phyloP scores from a whole-genome alignment of 148 eudicot genomes.

The Mesembryanthemum crystallinum region DNA sequence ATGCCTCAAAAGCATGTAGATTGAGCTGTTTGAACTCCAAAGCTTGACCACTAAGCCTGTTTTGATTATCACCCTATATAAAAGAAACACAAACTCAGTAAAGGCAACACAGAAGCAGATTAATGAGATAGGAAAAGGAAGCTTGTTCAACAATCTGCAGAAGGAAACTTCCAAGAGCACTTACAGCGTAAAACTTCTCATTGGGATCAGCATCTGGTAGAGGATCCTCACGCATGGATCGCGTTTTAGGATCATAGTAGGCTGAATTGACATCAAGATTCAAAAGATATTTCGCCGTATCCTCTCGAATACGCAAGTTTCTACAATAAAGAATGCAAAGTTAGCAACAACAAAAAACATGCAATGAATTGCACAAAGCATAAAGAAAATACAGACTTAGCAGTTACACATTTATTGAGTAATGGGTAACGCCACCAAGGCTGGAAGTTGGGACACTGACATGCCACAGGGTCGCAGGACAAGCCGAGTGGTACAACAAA shows the following conservation, averaged over 20 bases:
- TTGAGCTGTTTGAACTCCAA: constrained; percentile 85
- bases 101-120: background rate
- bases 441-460: no score
- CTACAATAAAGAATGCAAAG: constrained; percentile 26
- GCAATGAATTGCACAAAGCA: background rate
- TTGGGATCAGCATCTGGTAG: constrained; percentile 93
- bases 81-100: background rate
- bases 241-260: constrained; percentile 88
- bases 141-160: background rate
- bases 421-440: background rate
- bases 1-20: constrained; percentile 90
- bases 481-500: background rate
- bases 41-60: constrained; percentile 88
- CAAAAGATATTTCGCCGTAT: constrained; percentile 88
- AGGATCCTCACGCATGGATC: constrained; percentile 99
- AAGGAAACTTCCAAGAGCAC: constrained; percentile 12
- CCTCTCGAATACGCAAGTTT: constrained; percentile 92
- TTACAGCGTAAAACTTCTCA: constrained; percentile 75
- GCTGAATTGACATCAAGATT: constrained; percentile 90
- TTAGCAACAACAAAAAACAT: constrained; percentile 5
- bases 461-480: no score
- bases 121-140: background rate
- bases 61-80: constrained; percentile 78
- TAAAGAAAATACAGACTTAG: background rate
- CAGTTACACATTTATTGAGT: no score